Base-by-base conservation (phyloP, 83 land plant species). In the Diphasiastrum complanatum region DNA sequence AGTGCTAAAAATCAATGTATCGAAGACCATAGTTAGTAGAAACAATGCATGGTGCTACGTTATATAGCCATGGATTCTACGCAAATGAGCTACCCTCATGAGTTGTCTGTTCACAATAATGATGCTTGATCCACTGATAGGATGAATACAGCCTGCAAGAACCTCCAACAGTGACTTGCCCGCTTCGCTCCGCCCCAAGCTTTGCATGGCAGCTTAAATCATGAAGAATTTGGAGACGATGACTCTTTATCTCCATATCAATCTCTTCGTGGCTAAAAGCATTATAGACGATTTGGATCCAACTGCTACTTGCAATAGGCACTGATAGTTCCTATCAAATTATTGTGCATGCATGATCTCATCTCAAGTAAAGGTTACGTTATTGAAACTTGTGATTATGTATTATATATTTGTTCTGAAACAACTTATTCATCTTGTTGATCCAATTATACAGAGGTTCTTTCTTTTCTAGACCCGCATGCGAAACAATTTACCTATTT, bases 151-250 rank as follows among this genome's bases (percentile, higher is more conserved):
- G 0, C 95, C 97, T 0, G 84, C 84, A 0, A 86, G 68, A 18
- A 78, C 57, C 32, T 85, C 92, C 2, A 91, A 69, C 47, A 91
- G 33, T 0, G 86, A 79, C 40, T 91, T 91, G 0, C 97, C 97
- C 1, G 97, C 97, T 2, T 95, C 97, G 50, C 97, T 91, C 35
- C 68, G 81, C 97, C 1, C 97, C 95, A 2, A 86, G 74, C 49
- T 40, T 58, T 4, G 89, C 95, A 26, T 71, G 75, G 78, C 79
- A 87, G 45, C 52, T 73, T 4, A 91, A 73, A 11, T 73, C 36
- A 28, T 51, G 70, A 2, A 90, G 65, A 16, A 90, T 78, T 47
- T 33, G 53, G 51, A n/a, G n/a, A n/a, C 51, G 78, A 33, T 78
- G 68, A 26, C 32, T 60, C 60, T 60, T 10, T 23, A 29, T 30